Evolutionary conservation across 148 eudicot genomes (phyloP).

Genomic region (Pouteria glomerata): DNA sequence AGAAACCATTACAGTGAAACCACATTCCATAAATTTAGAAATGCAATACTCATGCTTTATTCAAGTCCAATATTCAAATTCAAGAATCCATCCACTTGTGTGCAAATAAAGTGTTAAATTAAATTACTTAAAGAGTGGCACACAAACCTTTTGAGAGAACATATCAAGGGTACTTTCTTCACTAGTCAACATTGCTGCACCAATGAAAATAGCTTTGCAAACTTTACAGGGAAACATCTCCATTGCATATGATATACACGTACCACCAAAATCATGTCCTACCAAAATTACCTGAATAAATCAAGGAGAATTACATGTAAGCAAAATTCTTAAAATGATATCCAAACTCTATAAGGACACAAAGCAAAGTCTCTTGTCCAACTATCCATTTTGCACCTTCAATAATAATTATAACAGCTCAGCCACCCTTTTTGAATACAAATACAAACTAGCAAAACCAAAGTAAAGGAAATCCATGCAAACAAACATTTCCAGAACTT

Average conservation of each 20-base stretch:
- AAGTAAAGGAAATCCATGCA: not conserved
- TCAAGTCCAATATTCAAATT: not conserved
- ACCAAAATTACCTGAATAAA: constrained; percentile 81
- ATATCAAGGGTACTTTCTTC: constrained; percentile 83
- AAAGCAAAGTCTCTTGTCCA: not conserved
- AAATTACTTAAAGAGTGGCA: not conserved
- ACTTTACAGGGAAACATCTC: constrained; percentile 59
- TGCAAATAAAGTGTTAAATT: not conserved
- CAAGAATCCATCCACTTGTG: not conserved
- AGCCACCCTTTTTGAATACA: not conserved
- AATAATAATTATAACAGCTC: not conserved
- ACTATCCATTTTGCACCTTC: not conserved
- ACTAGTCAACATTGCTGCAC: constrained; percentile 70
- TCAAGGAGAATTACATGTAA: not conserved
- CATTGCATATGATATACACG: constrained; percentile 92
- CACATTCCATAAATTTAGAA: not conserved
- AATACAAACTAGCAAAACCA: not conserved
- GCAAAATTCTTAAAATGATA: too few relatives aligned
- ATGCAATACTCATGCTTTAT: not conserved
- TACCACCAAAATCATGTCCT: constrained; percentile 95
- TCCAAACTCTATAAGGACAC: not conserved
- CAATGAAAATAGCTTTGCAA: constrained; percentile 74
- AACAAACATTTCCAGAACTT: not conserved
- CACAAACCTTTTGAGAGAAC: constrained; percentile 71
- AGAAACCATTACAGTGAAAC: constrained; percentile 2